Conservation (phyloP, 2,329 filamentous ascomycete genomes). For the Pseudopyrenochaeta lycopersici region DNA sequence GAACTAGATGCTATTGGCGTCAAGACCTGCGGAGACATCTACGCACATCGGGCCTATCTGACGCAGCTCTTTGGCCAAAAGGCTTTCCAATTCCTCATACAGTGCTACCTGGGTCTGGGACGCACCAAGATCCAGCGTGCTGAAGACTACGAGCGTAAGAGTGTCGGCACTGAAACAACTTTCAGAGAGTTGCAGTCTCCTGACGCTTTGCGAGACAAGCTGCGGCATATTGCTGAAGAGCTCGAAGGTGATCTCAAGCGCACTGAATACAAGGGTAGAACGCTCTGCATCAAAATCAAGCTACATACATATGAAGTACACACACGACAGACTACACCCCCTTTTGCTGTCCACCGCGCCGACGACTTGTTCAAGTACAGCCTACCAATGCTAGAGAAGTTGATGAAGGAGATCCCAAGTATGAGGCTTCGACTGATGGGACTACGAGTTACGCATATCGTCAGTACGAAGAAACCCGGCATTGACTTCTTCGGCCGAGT, state of each 20-base stretch:
- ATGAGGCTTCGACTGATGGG: slow-evolving; percentile 89
- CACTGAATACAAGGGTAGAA: slow-evolving; percentile 88
- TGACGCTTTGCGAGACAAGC: slow-evolving; percentile 74
- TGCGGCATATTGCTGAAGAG: slow-evolving; percentile 83
- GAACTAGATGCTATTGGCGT: slow-evolving; percentile 89
- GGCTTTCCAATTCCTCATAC: slow-evolving; percentile 84
- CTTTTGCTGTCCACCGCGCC: slow-evolving; percentile 74
- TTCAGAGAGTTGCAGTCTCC: slow-evolving; percentile 82
- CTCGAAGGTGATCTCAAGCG: slow-evolving; percentile 84
- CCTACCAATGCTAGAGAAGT: slow-evolving; percentile 81
- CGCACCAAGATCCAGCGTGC: slow-evolving; percentile 85
- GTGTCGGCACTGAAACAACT: slow-evolving; percentile 91
- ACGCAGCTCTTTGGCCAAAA: slow-evolving; percentile 89
- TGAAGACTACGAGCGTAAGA: slow-evolving; percentile 91
- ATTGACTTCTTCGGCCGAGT: slow-evolving; percentile 79
- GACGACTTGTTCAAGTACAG: slow-evolving; percentile 86
- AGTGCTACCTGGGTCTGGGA: slow-evolving; percentile 85
- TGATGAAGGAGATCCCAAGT: slow-evolving; percentile 82
- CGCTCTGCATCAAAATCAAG: slow-evolving; percentile 90
- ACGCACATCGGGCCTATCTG: slow-evolving; percentile 75
- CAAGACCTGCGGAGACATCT: slow-evolving; percentile 89
- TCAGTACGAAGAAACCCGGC: slow-evolving; percentile 83
- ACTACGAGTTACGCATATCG: slow-evolving; percentile 83
- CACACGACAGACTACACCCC: slow-evolving; percentile 79
- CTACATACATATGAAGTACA: slow-evolving; percentile 92